Evolutionary conservation across 495 filamentous ascomycete species (phyloP), one percentile per base, ranked within the genome.

Genomic region (Hyaloscypha bicolor): DNA sequence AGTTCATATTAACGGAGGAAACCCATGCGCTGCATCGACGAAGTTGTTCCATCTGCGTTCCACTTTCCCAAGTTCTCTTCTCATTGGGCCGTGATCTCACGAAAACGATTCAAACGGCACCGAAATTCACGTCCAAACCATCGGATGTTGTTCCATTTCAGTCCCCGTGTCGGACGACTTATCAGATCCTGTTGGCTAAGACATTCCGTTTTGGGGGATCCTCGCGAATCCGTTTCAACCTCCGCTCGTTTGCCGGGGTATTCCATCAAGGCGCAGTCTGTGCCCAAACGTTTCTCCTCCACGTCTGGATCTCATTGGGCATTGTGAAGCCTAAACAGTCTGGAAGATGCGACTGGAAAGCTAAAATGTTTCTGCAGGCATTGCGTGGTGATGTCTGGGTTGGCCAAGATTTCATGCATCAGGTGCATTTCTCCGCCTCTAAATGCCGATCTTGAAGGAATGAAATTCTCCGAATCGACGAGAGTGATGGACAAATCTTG

Each of bases 91-190:
- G 25, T 14, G 1, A 56, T 56, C 53, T 9, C 9, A 56, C 29
- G 4, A 33, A 33, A 19, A 39, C 16, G 31, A 25, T 55, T 25
- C 21, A 53, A 16, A 55, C 33, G 2, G 11, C 31, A 4, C 30
- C 32, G 42, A 25, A 21, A 22, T 4, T 45, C 22, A 42, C 33
- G 51, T 30, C 6, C 21, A 32, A 61, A 53, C 29, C 4, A 57
- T 60, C 45, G 55, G 22, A 55, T 45, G n/a, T 32, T 59, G 66
- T 63, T 56, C 33, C 52, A 68, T 21, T 11, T 32, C 14, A 12
- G 57, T 67, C 62, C 45, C 58, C 16, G 25, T 57, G 60, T 66
- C 60, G 52, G 60, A 63, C 25, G 60, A 60, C 19, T 58, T 48
- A 56, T 39, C 22, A 53, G 45, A 25, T 56, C 21, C 11, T 2